Conservation (phyloP, 495 filamentous ascomycete genomes). For the Talaromyces thailandensis region DNA sequence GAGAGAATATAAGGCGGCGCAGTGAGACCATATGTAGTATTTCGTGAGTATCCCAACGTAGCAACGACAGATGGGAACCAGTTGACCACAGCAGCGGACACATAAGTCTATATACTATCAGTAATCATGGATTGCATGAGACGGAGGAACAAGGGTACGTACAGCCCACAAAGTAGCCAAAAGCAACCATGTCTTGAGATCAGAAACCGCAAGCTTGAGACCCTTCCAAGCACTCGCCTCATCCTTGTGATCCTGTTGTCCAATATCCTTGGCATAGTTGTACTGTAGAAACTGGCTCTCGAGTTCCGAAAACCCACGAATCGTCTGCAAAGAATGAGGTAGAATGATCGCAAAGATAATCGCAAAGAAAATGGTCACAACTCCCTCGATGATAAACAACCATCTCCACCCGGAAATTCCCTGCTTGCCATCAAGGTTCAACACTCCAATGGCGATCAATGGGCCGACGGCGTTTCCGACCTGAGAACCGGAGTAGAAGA, state of each 20-base stretch:
- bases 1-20: conserved; percentile 67
- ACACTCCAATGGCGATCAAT: conserved; percentile 83
- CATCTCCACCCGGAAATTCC: conserved; percentile 83
- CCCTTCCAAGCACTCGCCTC: conserved; percentile 13
- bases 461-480: conserved; percentile 86
- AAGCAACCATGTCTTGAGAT: conserved; percentile 14
- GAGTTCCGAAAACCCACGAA: conserved; percentile 16
- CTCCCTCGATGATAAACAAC: conserved; percentile 90
- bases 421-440: conserved; percentile 72
- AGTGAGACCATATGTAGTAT: conserved; percentile 65
- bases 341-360: conserved; percentile 14
- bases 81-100: conserved; percentile 67
- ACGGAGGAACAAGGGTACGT: not conserved
- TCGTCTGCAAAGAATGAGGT: conserved; percentile 11
- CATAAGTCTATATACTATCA: conserved; percentile 42
- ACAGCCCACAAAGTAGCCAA: conserved; percentile 6
- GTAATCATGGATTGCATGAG: not conserved
- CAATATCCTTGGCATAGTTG: conserved; percentile 14
- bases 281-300: conserved; percentile 17
- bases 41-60: conserved; percentile 60
- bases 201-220: conserved; percentile 12
- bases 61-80: conserved; percentile 83
- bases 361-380: conserved; percentile 53
- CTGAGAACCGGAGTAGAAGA: conserved; percentile 84
- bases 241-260: conserved; percentile 11